These are phyloP conservation scores for Neonectria neomacrospora DNA, from an alignment of 2,329 filamentous ascomycete genomes.

Conservation along the genomic window DNA sequence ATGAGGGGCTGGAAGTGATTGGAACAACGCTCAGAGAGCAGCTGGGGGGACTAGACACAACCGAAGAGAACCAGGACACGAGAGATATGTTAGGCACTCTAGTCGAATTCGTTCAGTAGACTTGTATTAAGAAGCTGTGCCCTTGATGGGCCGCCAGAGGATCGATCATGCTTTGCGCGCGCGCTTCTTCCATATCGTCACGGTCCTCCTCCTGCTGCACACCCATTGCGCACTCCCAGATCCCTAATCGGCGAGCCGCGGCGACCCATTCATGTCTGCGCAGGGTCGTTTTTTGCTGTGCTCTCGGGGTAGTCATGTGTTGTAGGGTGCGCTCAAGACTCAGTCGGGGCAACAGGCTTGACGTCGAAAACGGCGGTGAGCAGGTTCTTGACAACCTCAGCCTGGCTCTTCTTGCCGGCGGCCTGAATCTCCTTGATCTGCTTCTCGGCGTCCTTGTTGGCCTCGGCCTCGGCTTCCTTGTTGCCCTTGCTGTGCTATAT, in stretches of 20 bases:
- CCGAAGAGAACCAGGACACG: slow-evolving; percentile 68
- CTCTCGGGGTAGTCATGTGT: neutral
- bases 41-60: slow-evolving; percentile 63
- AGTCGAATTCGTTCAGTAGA: slow-evolving; percentile 59
- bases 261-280: slow-evolving; percentile 16
- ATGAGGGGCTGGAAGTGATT: slow-evolving; percentile 72
- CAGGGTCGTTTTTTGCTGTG: neutral
- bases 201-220: slow-evolving; percentile 34
- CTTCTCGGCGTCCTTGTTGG: slow-evolving; percentile 81
- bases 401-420: slow-evolving; percentile 82
- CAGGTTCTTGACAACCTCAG: slow-evolving; percentile 83
- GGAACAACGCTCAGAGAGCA: slow-evolving; percentile 74
- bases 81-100: slow-evolving; percentile 66
- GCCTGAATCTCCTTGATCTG: slow-evolving; percentile 86
- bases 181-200: slow-evolving; percentile 7
- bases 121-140: slow-evolving; percentile 37
- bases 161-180: slow-evolving; percentile 29
- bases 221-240: slow-evolving; percentile 18
- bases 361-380: slow-evolving; percentile 87
- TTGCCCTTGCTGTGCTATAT: slow-evolving; percentile 90
- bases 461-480: slow-evolving; percentile 78
- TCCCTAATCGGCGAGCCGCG: slow-evolving; percentile 17
- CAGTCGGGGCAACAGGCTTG: slow-evolving; percentile 69
- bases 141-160: slow-evolving; percentile 23
- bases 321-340: slow-evolving; percentile 38